Conservation (phyloP, 2,329 filamentous ascomycete species). For the Thelonectria olida region DNA sequence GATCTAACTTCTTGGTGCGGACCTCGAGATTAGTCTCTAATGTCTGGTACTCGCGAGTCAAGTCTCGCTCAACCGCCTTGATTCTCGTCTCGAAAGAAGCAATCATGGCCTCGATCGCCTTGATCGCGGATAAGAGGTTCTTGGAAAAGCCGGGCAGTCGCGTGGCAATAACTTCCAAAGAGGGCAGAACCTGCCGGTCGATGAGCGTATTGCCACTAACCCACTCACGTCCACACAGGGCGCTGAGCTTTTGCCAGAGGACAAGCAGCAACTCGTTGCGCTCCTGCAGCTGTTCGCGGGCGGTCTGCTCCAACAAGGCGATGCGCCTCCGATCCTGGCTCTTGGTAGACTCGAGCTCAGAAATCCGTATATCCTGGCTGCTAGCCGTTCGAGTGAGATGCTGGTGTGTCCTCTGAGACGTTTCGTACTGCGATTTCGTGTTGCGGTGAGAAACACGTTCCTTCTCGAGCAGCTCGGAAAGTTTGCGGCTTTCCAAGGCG, state of each 20-base stretch:
- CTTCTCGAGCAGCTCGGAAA: slow-evolving; percentile 89
- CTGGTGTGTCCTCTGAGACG: slow-evolving; percentile 85
- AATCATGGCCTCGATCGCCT: slow-evolving; percentile 84
- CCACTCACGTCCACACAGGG: slow-evolving; percentile 91
- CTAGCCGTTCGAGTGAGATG: slow-evolving; percentile 87
- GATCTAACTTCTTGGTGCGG: slow-evolving; percentile 85
- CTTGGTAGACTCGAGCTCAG: slow-evolving; percentile 85
- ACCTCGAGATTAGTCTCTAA: slow-evolving; percentile 83
- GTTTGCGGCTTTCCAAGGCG: slow-evolving; percentile 83
- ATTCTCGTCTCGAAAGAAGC: slow-evolving; percentile 82
- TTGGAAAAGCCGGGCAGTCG: slow-evolving; percentile 90
- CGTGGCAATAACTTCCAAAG: slow-evolving; percentile 84
- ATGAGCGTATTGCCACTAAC: slow-evolving; percentile 88
- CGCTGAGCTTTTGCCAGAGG: slow-evolving; percentile 90
- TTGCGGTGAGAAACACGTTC: slow-evolving; percentile 86
- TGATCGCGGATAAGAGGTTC: slow-evolving; percentile 87
- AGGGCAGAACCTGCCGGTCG: slow-evolving; percentile 83
- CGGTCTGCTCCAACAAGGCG: slow-evolving; percentile 77
- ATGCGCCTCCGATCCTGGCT: slow-evolving; percentile 82
- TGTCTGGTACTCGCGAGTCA: slow-evolving; percentile 90
- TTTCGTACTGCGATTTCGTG: slow-evolving; percentile 88
- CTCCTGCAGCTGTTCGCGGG: slow-evolving; percentile 88
- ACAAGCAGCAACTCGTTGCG: slow-evolving; percentile 87
- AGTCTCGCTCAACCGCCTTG: slow-evolving; percentile 84
- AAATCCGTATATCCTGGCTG: slow-evolving; percentile 83